Percentiles rank a stretch among this genome's conserved stretches.
Evolutionary conservation across 306 rosid genomes (phyloP).

Genomic region (Quercus suber): DNA sequence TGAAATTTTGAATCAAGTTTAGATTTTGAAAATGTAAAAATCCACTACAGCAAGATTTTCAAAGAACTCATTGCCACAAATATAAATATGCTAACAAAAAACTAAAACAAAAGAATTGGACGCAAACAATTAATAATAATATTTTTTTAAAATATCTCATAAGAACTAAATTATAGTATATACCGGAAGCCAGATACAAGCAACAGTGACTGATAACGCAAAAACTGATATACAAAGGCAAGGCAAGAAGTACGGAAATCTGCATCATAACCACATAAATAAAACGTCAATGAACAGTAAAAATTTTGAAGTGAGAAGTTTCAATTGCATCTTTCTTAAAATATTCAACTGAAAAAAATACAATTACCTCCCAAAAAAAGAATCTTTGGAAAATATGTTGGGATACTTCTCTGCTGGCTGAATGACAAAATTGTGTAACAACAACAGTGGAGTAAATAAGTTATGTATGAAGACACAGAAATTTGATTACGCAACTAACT

Average conservation of each 20-base stretch:
- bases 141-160: background rate
- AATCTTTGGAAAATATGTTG: constrained; percentile 46
- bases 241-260: constrained; percentile 60
- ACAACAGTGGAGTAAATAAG: constrained; percentile 4
- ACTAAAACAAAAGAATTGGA: background rate
- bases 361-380: constrained; percentile 75
- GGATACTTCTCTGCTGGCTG: constrained; percentile 91
- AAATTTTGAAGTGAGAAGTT: background rate
- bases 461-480: background rate
- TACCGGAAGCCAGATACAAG: constrained; percentile 54
- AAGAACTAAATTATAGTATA: background rate
- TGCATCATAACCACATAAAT: constrained; percentile 18
- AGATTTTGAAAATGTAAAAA: background rate
- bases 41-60: background rate
- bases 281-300: background rate
- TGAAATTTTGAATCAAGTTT: background rate
- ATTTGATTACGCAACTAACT: background rate
- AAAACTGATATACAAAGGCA: constrained; percentile 38
- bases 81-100: too few species aligned
- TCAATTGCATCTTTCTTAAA: background rate
- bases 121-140: background rate
- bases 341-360: background rate
- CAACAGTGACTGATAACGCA: constrained; percentile 24
- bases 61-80: too few species aligned
- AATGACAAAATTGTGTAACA: constrained; percentile 4